phyloP scores from a whole-genome alignment of 1,284 basidiomycete species.

The Anthracocystis walkeri region DNA sequence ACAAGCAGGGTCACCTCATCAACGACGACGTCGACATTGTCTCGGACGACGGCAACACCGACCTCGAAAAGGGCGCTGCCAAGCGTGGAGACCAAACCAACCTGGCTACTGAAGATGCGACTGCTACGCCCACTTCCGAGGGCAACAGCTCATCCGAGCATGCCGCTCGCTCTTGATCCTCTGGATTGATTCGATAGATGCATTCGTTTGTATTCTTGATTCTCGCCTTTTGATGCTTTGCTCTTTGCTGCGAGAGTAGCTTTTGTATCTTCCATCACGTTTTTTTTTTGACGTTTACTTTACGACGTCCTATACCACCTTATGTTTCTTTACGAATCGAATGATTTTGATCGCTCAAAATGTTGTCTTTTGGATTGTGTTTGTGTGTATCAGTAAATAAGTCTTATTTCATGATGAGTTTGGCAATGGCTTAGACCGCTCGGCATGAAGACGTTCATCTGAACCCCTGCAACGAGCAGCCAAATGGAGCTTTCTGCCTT shows the following conservation, averaged over 20 bases:
- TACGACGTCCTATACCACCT: slow-evolving; percentile 37
- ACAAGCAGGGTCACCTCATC: slow-evolving; percentile 56
- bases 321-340: background rate
- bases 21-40: slow-evolving; percentile 52
- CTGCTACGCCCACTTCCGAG: slow-evolving; percentile 36
- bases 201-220: background rate
- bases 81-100: slow-evolving; percentile 31
- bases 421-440: too few species aligned
- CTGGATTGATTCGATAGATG: slow-evolving; percentile 6
- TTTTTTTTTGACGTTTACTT: background rate
- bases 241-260: background rate
- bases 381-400: background rate
- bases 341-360: background rate
- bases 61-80: slow-evolving; percentile 36
- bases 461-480: too few species aligned
- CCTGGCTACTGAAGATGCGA: slow-evolving; percentile 35
- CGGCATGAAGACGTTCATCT: too few species aligned
- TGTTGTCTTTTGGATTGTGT: background rate
- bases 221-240: background rate
- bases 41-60: slow-evolving; percentile 23
- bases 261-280: too few species aligned
- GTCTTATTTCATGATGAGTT: too few species aligned
- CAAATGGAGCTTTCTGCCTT: too few species aligned
- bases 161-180: slow-evolving; percentile 16
- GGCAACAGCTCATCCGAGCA: slow-evolving; percentile 31